Evolutionary conservation across 306 rosid genomes (phyloP).

Genomic region (Sechiopsis laciniata): DNA sequence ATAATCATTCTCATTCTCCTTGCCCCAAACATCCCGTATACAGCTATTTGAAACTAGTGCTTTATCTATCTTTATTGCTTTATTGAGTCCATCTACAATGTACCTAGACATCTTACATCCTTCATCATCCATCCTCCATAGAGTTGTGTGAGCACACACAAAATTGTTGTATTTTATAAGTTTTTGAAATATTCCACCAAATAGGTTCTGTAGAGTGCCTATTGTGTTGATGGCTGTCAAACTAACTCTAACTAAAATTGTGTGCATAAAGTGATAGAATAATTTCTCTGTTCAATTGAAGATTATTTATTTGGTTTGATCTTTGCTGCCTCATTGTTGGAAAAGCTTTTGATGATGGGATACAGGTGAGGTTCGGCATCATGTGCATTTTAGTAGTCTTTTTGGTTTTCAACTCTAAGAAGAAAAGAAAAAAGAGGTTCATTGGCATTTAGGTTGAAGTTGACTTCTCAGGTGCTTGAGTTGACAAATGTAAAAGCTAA

Average conservation of each 20-base stretch:
- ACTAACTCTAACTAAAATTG: not conserved
- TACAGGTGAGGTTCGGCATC: not conserved
- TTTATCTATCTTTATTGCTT: not conserved
- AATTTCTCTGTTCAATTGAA: not conserved
- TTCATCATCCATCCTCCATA: not conserved
- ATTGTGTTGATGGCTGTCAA: not conserved
- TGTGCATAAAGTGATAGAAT: not conserved
- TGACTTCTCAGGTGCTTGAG: conserved; percentile 1
- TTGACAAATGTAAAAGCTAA: not conserved
- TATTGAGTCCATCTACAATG: not conserved
- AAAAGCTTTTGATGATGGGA: not conserved
- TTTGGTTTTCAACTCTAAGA: not conserved
- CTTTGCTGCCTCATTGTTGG: not conserved
- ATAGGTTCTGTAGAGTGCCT: not conserved
- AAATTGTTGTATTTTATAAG: not conserved
- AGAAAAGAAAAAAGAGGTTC: not conserved
- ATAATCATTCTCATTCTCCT: no score
- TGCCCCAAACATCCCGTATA: no score
- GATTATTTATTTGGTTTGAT: not conserved
- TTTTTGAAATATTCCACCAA: not conserved
- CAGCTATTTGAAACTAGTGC: not conserved
- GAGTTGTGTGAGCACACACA: not conserved
- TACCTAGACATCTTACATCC: not conserved
- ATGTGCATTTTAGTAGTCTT: not conserved
- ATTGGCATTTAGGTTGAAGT: not conserved